Evolutionary conservation across 495 filamentous ascomycete genomes (phyloP).

Genomic region (Aspergillus egyptiacus): DNA sequence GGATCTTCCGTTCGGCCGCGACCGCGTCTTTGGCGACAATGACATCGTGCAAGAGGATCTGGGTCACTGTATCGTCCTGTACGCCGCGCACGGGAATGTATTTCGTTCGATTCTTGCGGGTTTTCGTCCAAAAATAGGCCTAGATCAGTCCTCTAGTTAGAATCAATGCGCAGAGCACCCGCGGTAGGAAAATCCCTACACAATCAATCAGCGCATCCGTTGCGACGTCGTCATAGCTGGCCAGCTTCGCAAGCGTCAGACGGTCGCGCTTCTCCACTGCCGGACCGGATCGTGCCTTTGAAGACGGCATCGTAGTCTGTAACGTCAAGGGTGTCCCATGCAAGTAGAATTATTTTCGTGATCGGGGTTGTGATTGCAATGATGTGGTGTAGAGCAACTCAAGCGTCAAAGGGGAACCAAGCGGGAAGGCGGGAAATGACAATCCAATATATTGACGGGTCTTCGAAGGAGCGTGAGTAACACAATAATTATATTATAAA

Average conservation of each 20-base stretch:
- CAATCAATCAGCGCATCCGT: conserved; percentile 95
- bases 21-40: conserved; percentile 66
- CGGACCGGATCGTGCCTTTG: conserved; percentile 39
- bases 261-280: conserved; percentile 56
- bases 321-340: conserved; percentile 10
- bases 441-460: conserved; percentile 2
- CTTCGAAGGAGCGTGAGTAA: conserved; percentile 1
- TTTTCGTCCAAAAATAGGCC: conserved; percentile 93
- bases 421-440: conserved; percentile 8
- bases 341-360: not conserved
- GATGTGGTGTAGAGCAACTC: not conserved
- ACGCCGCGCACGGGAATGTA: conserved; percentile 81
- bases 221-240: conserved; percentile 91
- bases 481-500: conserved; percentile 13
- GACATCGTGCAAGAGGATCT: conserved; percentile 69
- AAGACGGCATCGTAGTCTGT: conserved; percentile 30
- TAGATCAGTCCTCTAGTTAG: conserved; percentile 34
- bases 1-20: conserved; percentile 63
- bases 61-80: conserved; percentile 70
- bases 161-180: not conserved
- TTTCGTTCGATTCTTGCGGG: conserved; percentile 86
- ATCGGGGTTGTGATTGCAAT: not conserved
- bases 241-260: conserved; percentile 78
- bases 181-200: conserved; percentile 48
- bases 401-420: conserved; percentile 12